These are phyloP conservation scores for Hericium erinaceus DNA, from an alignment of 768 basidiomycete genomes.

Conservation along the genomic window DNA sequence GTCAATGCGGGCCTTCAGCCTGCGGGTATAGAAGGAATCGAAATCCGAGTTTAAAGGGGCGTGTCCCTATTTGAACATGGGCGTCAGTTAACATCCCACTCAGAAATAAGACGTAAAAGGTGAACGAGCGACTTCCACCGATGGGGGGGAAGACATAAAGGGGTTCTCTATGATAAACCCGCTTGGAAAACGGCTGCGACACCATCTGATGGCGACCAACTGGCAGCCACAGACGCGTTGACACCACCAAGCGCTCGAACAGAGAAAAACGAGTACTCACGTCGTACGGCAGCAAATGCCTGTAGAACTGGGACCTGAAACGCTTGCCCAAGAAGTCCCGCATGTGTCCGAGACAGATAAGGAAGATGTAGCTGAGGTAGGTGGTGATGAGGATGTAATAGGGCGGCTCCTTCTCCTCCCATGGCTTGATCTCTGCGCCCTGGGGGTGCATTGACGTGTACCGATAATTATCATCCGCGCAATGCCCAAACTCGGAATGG, in stretches of 20 bases:
- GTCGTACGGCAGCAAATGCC: conserved; percentile 73
- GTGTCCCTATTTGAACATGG: conserved; percentile 59
- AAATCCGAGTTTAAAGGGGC: conserved; percentile 97
- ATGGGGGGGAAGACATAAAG: not conserved
- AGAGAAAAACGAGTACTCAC: conserved; percentile 40
- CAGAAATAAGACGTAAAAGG: conserved; percentile 2
- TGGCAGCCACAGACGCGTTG: not conserved
- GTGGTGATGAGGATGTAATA: conserved; percentile 89
- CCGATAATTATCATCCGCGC: conserved; percentile 68
- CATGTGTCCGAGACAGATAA: conserved; percentile 86
- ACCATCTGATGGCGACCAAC: not conserved
- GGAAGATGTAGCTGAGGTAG: conserved; percentile 87
- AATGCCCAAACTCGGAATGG: conserved; percentile 92
- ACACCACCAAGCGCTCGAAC: not conserved
- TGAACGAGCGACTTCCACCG: conserved; percentile 1
- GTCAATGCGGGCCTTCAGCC: conserved; percentile 88
- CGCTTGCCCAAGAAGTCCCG: conserved; percentile 94
- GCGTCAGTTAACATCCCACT: conserved; percentile 4
- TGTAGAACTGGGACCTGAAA: conserved; percentile 57
- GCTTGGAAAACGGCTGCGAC: not conserved
- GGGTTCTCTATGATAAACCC: not conserved
- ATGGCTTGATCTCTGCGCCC: conserved; percentile 37
- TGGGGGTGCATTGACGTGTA: conserved; percentile 52
- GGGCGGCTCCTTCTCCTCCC: conserved; percentile 76
- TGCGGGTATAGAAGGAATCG: conserved; percentile 97